Evolutionary conservation across 345 rosid genomes (phyloP).

Genomic region (Boechera divaricarpa): DNA sequence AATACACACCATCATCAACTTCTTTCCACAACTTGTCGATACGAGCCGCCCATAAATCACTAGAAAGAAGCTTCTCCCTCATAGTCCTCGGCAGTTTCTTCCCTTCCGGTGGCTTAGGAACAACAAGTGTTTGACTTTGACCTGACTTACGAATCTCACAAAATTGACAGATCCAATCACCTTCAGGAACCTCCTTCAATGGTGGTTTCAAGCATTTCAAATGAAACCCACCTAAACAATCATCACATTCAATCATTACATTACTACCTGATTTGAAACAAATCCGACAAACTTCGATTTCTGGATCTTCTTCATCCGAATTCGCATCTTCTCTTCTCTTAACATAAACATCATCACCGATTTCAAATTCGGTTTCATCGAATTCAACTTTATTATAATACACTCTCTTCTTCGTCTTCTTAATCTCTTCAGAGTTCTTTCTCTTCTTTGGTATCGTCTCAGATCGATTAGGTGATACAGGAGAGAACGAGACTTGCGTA

Average conservation of each 20-base stretch:
- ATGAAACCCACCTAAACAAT: constrained; percentile 91
- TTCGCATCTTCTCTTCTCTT: constrained; percentile 77
- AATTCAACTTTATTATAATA: constrained; percentile 70
- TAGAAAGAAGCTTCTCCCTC: constrained; percentile 87
- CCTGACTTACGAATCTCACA: constrained; percentile 69
- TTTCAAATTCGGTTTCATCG: constrained; percentile 72
- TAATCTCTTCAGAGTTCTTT: constrained; percentile 35
- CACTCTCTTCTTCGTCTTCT: constrained; percentile 57
- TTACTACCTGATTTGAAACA: constrained; percentile 68
- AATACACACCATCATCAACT: constrained; percentile 63
- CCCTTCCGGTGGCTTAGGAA: constrained; percentile 68
- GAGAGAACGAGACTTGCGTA: constrained; percentile 50
- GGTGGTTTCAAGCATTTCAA: constrained; percentile 89
- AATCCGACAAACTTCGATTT: constrained; percentile 77
- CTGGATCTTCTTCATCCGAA: constrained; percentile 75
- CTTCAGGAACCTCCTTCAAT: constrained; percentile 78
- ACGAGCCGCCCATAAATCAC: constrained; percentile 88
- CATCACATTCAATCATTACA: constrained; percentile 90
- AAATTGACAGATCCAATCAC: constrained; percentile 85
- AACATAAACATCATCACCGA: constrained; percentile 84
- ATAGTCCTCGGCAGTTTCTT: constrained; percentile 69
- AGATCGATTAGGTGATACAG: constrained; percentile 55
- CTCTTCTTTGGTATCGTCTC: constrained; percentile 41
- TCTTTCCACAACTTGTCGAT: constrained; percentile 88
- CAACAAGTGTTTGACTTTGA: constrained; percentile 39